Evolutionary conservation across 768 basidiomycete species (phyloP).

Genomic region (Nidularia pulvinata): DNA sequence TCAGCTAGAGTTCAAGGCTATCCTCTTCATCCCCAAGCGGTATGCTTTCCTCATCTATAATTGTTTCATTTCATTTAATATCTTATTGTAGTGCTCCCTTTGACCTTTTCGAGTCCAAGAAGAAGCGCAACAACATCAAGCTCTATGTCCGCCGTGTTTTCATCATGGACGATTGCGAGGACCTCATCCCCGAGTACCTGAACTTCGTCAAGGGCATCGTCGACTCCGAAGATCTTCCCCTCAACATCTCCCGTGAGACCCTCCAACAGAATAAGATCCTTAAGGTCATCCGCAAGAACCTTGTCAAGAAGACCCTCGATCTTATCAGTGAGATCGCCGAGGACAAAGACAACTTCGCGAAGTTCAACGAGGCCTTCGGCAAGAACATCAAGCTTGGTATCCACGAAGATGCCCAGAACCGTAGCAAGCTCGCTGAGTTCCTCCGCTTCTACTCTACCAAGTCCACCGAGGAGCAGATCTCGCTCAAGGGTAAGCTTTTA

Average conservation of each 20-base stretch:
- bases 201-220: conserved; percentile 99
- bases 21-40: conserved; percentile 97
- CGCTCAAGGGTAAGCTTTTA: conserved; percentile 76
- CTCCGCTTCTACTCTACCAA: conserved; percentile 98
- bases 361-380: conserved; percentile 98
- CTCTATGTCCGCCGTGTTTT: conserved; percentile 99
- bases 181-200: conserved; percentile 98
- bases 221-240: conserved; percentile 99
- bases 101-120: conserved; percentile 99
- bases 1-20: conserved; percentile 99
- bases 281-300: conserved; percentile 99
- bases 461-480: conserved; percentile 85
- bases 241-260: conserved; percentile 99
- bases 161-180: conserved; percentile 99
- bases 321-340: conserved; percentile 95
- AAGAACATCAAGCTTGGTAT: conserved; percentile 99
- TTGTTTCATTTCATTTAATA: conserved; percentile 6
- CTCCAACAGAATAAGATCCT: conserved; percentile 99
- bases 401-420: conserved; percentile 98
- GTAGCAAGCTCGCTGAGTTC: conserved; percentile 99
- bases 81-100: conserved; percentile 77
- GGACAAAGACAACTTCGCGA: conserved; percentile 98
- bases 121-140: conserved; percentile 99
- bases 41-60: conserved; percentile 26
- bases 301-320: conserved; percentile 98